Evolutionary conservation across 2,329 filamentous ascomycete genomes (phyloP).

Genomic region (Hansfordia pulvinata): DNA sequence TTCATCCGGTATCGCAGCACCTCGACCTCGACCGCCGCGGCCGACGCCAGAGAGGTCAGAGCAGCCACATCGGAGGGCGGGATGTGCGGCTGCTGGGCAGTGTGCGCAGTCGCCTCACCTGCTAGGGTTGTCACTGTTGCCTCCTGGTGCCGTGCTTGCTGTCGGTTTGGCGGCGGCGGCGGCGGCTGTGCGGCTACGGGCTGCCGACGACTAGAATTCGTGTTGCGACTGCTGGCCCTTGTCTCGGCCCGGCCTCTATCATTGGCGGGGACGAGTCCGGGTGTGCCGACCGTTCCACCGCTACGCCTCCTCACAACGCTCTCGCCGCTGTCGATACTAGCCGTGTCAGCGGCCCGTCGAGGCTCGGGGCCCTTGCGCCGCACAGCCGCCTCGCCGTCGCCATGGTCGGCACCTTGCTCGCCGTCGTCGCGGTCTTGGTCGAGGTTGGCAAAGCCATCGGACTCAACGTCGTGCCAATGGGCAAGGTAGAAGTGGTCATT

Average conservation of each 20-base stretch:
- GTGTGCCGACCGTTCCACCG: no score
- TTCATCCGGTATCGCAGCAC: constrained; percentile 78
- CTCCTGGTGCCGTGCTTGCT: no score
- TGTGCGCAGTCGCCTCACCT: background rate
- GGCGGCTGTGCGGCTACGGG: no score
- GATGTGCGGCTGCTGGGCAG: constrained; percentile 7
- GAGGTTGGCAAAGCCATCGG: constrained; percentile 64
- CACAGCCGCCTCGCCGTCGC: constrained; percentile 6
- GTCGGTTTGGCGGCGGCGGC: background rate
- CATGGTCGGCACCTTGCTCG: constrained; percentile 14
- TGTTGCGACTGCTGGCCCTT: no score
- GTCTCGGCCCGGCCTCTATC: no score
- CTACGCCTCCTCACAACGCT: constrained; percentile 26
- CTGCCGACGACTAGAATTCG: no score
- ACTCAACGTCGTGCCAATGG: constrained; percentile 62
- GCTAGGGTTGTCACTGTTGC: constrained; percentile 2
- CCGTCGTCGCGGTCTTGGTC: constrained; percentile 40
- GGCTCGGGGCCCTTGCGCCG: constrained; percentile 3
- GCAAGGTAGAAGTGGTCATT: constrained; percentile 83
- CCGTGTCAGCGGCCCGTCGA: constrained; percentile 9
- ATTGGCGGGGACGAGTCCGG: background rate
- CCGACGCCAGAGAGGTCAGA: constrained; percentile 42
- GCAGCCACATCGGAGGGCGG: constrained; percentile 37
- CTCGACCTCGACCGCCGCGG: constrained; percentile 58
- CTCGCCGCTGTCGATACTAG: constrained; percentile 15